Base-by-base conservation (phyloP, 306 rosid species). In the Lupinus albus region DNA sequence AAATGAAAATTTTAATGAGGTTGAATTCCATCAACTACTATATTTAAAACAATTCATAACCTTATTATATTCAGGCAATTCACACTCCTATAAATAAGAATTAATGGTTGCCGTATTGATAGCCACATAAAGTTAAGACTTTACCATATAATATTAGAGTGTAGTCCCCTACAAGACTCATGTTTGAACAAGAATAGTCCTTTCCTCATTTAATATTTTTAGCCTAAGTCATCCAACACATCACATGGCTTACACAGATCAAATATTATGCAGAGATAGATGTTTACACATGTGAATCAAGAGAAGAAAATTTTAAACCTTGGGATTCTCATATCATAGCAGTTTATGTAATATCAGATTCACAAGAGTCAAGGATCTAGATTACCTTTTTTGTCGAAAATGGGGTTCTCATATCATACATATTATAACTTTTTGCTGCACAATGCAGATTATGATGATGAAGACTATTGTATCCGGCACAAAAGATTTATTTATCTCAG, bases 221-320 rank as follows among this genome's bases (percentile, higher is more conserved):
- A 53, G 48, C 78, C 64, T 50, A 76, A 62, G 57, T 71, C 51
- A 49, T 60, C 73, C 82, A 77, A 76, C 91, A 88, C 63, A 81
- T 83, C 96, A 86, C 96, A 83, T 91, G 96, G 95, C 88, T 78
- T 72, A 74, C 92, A 86, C 54, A 71, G 47, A 79, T 87, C 84
- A 87, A 71, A 85, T 53, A 85, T 53, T 82, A 71, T 35, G 61
- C 77, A 68, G 74, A 80, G 70, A 76, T 82, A 80, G 70, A 76
- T 82, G 83, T 67, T 72, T 66, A 79, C 79, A 64, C 79, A 82
- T 69, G 85, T 79, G 85, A 83, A 86, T 64, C 81, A 70, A 58
- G 58, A 56, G 68, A 49, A 44, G 66, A 16, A 67, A 52, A 0
- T 54, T 70, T 73, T 74, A 72, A 75, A 61, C 81, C 39, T 81